Conservation (phyloP, 106 monocot species). For the Vanilla planifolia region DNA sequence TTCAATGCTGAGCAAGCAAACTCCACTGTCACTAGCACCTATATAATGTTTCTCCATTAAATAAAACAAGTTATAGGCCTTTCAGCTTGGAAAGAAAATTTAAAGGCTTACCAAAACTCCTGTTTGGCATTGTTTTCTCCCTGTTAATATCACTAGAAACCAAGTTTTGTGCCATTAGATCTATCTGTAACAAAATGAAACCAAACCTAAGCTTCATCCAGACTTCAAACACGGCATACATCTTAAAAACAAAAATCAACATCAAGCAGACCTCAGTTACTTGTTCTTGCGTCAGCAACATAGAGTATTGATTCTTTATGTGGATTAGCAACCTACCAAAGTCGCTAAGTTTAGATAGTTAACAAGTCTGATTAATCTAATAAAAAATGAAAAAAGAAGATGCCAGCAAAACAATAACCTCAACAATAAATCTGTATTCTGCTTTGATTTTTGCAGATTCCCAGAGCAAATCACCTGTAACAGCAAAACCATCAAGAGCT, state of each 20-base stretch:
- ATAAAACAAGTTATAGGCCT: slow-evolving; percentile 4
- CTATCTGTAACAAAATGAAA: slow-evolving; percentile 47
- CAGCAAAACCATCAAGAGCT: slow-evolving; percentile 1
- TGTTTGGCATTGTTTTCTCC: slow-evolving; percentile 15
- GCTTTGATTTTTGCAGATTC: slow-evolving; percentile 39
- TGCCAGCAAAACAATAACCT: slow-evolving; percentile 34
- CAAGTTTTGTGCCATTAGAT: slow-evolving; percentile 36
- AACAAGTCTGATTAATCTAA: neutral
- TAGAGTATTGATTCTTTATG: slow-evolving; percentile 58
- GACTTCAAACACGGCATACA: neutral
- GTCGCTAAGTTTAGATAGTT: neutral
- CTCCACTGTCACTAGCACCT: slow-evolving; percentile 2
- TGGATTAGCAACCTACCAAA: slow-evolving; percentile 59
- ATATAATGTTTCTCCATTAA: slow-evolving; percentile 2
- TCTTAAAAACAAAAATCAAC: neutral
- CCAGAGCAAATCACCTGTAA: slow-evolving; percentile 40
- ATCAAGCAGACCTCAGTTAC: slow-evolving; percentile 64
- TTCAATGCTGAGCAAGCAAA: slow-evolving; percentile 33
- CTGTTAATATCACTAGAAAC: slow-evolving; percentile 27
- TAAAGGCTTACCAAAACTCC: neutral
- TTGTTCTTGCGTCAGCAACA: slow-evolving; percentile 52
- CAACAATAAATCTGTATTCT: slow-evolving; percentile 41
- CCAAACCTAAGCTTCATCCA: neutral
- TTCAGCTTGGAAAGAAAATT: slow-evolving; percentile 6
- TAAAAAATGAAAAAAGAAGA: neutral